phyloP scores from a whole-genome alignment of 1,284 basidiomycete genomes.

The Ustilago loliicola region DNA sequence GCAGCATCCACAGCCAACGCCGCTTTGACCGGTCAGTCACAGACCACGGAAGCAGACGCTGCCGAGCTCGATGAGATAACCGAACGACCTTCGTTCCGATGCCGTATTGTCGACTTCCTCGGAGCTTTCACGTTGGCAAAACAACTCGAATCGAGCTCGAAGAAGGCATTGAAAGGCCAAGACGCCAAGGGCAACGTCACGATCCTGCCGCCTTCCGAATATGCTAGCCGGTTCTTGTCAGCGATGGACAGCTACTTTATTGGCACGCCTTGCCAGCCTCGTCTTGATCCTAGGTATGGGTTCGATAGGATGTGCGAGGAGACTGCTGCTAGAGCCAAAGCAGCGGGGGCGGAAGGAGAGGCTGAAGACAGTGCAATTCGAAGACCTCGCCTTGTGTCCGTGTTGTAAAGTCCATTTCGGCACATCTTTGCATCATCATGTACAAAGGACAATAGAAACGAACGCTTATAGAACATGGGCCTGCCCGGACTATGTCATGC shows the following conservation, averaged over 20 bases:
- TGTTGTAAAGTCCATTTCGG: slow-evolving; percentile 11
- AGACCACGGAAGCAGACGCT: slow-evolving; percentile 1
- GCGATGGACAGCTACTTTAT: slow-evolving; percentile 62
- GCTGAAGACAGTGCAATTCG: slow-evolving; percentile 5
- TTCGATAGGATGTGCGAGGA: slow-evolving; percentile 46
- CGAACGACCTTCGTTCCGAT: slow-evolving; percentile 46
- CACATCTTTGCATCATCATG: background rate
- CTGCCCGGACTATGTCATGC: background rate
- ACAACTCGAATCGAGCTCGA: slow-evolving; percentile 59
- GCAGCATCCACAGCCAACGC: slow-evolving; percentile 18
- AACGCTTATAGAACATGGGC: background rate
- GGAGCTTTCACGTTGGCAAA: slow-evolving; percentile 65
- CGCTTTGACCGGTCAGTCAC: background rate
- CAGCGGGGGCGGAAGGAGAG: background rate
- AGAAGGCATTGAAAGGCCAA: slow-evolving; percentile 60
- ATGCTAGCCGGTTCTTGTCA: slow-evolving; percentile 55
- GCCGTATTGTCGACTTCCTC: slow-evolving; percentile 63
- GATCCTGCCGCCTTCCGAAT: slow-evolving; percentile 61
- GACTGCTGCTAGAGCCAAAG: slow-evolving; percentile 13
- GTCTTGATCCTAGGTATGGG: slow-evolving; percentile 35
- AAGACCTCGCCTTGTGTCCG: slow-evolving; percentile 30
- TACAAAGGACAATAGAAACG: background rate
- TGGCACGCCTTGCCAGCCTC: slow-evolving; percentile 49
- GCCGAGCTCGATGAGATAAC: slow-evolving; percentile 15
- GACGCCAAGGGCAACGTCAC: slow-evolving; percentile 64